Conservation (phyloP, 2,329 filamentous ascomycete species). For the Paracoccidioides lutzii region DNA sequence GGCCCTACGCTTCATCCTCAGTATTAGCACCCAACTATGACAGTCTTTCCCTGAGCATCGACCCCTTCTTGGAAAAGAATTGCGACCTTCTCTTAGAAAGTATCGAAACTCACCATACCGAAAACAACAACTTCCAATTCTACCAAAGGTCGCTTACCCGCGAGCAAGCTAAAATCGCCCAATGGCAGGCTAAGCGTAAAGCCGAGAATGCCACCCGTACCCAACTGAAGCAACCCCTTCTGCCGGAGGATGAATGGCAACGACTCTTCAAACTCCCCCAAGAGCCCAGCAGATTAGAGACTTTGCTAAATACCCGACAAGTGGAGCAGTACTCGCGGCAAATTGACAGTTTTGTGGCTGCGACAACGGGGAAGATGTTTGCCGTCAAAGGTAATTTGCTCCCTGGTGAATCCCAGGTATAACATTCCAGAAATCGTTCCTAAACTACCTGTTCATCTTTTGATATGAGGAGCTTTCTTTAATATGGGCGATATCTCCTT, state of each 20-base stretch:
- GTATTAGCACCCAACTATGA: slow-evolving; percentile 82
- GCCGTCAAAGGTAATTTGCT: slow-evolving; percentile 63
- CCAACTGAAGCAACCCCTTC: slow-evolving; percentile 72
- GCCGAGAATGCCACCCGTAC: slow-evolving; percentile 78
- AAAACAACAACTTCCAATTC: slow-evolving; percentile 98
- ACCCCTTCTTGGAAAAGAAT: slow-evolving; percentile 96
- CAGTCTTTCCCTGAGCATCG: slow-evolving; percentile 79
- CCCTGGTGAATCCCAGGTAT: slow-evolving; percentile 38
- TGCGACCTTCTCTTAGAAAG: slow-evolving; percentile 91
- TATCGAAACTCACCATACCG: slow-evolving; percentile 95
- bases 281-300: slow-evolving; percentile 85
- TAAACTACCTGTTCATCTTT: slow-evolving; percentile 2
- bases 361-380: slow-evolving; percentile 94
- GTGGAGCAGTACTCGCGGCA: slow-evolving; percentile 97
- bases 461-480: background rate
- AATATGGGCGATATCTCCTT: background rate
- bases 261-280: slow-evolving; percentile 94
- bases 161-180: slow-evolving; percentile 90
- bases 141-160: slow-evolving; percentile 88
- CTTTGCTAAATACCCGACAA: slow-evolving; percentile 87
- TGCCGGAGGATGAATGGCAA: slow-evolving; percentile 97
- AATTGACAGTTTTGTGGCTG: slow-evolving; percentile 89
- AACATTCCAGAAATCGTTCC: slow-evolving; percentile 2
- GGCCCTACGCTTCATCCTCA: slow-evolving; percentile 43
- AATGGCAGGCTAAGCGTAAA: slow-evolving; percentile 95